Conservation (phyloP, 495 filamentous ascomycete genomes). For the Apodospora peruviana region DNA sequence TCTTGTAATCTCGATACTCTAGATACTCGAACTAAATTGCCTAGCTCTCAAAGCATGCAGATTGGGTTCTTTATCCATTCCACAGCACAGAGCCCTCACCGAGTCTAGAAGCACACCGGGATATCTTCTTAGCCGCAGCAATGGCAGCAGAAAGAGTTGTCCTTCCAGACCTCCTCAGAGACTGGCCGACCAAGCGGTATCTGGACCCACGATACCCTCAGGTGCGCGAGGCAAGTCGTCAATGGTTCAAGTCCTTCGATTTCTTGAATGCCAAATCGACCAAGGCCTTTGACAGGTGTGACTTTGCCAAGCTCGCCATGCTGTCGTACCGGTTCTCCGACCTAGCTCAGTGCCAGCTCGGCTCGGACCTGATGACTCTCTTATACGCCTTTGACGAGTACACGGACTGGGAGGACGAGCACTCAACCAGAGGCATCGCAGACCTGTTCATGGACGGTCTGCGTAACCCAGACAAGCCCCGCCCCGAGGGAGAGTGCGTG, state of each 20-base stretch:
- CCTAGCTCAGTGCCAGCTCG: not conserved
- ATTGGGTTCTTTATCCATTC: too few relatives aligned
- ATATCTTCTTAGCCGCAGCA: not conserved
- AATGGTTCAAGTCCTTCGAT: not conserved
- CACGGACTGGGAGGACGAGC: slow-evolving; percentile 5
- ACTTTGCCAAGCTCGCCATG: not conserved
- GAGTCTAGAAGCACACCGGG: too few relatives aligned
- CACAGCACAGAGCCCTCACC: too few relatives aligned
- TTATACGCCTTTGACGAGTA: slow-evolving; percentile 9
- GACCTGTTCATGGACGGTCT: slow-evolving; percentile 8
- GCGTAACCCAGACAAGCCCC: slow-evolving; percentile 6
- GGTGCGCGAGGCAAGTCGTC: not conserved
- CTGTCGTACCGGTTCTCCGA: not conserved
- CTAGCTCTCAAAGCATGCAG: too few relatives aligned
- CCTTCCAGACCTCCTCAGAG: not conserved
- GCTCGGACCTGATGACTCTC: slow-evolving; percentile 3
- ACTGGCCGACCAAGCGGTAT: not conserved
- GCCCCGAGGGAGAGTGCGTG: not conserved
- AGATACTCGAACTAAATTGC: too few relatives aligned
- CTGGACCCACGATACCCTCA: not conserved
- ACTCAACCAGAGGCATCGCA: not conserved
- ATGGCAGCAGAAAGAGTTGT: not conserved
- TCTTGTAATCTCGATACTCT: too few relatives aligned
- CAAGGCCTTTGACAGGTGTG: not conserved
- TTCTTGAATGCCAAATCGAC: not conserved